A percentile compares a stretch with the other conserved stretches of the same genome.
Evolutionary conservation across 768 basidiomycete species (phyloP).

Genomic region (Trametes cubensis): DNA sequence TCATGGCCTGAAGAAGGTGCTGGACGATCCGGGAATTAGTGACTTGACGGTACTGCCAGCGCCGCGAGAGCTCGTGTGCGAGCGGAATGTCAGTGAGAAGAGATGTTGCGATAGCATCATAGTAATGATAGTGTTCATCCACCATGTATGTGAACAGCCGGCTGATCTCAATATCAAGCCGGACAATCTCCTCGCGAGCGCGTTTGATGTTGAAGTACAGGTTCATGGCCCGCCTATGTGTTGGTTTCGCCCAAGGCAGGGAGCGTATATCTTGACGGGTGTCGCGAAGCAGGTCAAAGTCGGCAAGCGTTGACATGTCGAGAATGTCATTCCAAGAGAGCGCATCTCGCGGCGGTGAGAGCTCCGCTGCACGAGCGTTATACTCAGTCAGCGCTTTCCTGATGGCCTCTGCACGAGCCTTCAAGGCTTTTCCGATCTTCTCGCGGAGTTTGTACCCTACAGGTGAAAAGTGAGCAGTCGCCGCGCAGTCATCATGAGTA

Average conservation of each 20-base stretch:
- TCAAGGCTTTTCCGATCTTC: conserved; percentile 40
- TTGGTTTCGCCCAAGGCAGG: conserved; percentile 38
- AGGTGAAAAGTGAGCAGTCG: background rate
- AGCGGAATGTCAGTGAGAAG: conserved; percentile 1
- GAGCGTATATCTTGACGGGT: conserved; percentile 34
- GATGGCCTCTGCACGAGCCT: conserved; percentile 37
- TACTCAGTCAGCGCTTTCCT: conserved; percentile 35
- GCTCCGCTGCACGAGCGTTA: conserved; percentile 33
- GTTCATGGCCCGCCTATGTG: conserved; percentile 40
- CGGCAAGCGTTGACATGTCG: conserved; percentile 19
- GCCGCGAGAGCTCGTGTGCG: conserved; percentile 9
- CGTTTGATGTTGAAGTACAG: conserved; percentile 34
- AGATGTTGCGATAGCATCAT: background rate
- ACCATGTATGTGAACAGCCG: conserved; percentile 32
- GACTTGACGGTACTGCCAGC: conserved; percentile 3
- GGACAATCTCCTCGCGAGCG: conserved; percentile 36
- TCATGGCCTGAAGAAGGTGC: no score
- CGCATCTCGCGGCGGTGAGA: conserved; percentile 22
- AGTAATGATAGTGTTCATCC: conserved; percentile 31
- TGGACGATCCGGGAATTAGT: background rate
- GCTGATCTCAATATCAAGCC: conserved; percentile 38
- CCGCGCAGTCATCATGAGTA: background rate
- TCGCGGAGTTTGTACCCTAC: conserved; percentile 40
- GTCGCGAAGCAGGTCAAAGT: conserved; percentile 40
- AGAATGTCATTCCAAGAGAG: conserved; percentile 20